Percentiles rank a stretch among this genome's conserved stretches.
Evolutionary conservation across 495 filamentous ascomycete genomes (phyloP).

Genomic region (Neurospora sp.): DNA sequence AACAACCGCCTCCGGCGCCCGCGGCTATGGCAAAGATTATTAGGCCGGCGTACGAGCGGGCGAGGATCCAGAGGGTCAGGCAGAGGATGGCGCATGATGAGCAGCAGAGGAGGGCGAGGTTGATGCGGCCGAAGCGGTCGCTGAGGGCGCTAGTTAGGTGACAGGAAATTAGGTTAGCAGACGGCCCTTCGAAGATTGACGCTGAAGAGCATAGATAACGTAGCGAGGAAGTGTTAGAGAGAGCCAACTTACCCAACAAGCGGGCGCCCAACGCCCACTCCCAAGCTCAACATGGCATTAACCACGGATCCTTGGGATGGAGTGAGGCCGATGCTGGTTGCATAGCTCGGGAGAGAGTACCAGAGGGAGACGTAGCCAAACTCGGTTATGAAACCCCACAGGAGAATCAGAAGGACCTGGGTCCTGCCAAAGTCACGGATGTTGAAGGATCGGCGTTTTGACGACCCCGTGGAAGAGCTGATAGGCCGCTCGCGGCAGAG

Average conservation of each 20-base stretch:
- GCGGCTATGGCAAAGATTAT: conserved; percentile 55
- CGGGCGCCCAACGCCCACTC: conserved; percentile 53
- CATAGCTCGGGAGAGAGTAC: conserved; percentile 57
- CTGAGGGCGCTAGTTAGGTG: conserved; percentile 25
- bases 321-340: conserved; percentile 45
- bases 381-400: conserved; percentile 58
- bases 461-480: conserved; percentile 45
- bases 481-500: conserved; percentile 40
- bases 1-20: conserved; percentile 58
- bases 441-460: conserved; percentile 4
- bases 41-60: conserved; percentile 52
- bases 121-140: conserved; percentile 53
- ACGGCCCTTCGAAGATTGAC: background rate
- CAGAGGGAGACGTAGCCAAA: conserved; percentile 56
- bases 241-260: conserved; percentile 40
- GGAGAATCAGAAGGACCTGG: conserved; percentile 51
- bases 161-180: background rate
- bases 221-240: background rate
- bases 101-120: conserved; percentile 36
- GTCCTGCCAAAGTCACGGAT: conserved; percentile 21
- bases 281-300: conserved; percentile 56
- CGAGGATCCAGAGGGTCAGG: conserved; percentile 57
- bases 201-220: background rate
- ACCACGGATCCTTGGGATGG: conserved; percentile 54
- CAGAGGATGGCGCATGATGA: conserved; percentile 18